Base-by-base conservation (phyloP, 345 rosid species). In the Aethionema arabicum region DNA sequence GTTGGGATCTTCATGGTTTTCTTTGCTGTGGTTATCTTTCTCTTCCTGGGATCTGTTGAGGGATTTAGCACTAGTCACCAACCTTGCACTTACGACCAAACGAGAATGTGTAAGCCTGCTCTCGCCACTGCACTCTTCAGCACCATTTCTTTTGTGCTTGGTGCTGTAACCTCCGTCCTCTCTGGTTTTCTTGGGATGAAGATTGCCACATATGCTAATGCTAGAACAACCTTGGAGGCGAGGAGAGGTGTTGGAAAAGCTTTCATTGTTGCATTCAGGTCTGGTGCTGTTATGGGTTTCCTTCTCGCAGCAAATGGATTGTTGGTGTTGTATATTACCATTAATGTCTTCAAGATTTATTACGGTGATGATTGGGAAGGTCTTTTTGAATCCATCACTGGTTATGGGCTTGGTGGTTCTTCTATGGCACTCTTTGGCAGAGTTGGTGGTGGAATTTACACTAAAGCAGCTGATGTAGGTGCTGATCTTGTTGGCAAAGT, bases 111-210 rank as follows among this genome's bases (percentile, higher is more conserved):
- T 75, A 88, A 88, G 76, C 91, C 96, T 50, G 93, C 96, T 41
- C 82, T 88, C 40, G 96, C 88, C 54, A 88, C 92, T 48, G 92
- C 92, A 61, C 76, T 65, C 63, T 89, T 89, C 76, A 86, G 96
- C 77, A 88, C 93, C 8, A 8, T 84, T 46, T 70, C 96, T 52
- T 88, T 85, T 63, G 51, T 86, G 63, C 91, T 88, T 8, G 96
- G 96, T 30, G 93, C 80, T 10, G 16, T 82, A 43, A 88, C 96
- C 36, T 86, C 96, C 14, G 76, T 89, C 40, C 70, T 88, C 36
- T 88, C 96, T 70, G 96, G 96, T 48, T 88, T 89, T 74, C 95
- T 86, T 63, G 96, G 96, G 12, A 89, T 89, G 95, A 89, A 89
- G 78, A 89, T 89, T 68, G 93, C 96, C 14, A 86, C 96, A 7